phyloP scores from a whole-genome alignment of 148 eudicot species.

The Rhododendron griersonianum region DNA sequence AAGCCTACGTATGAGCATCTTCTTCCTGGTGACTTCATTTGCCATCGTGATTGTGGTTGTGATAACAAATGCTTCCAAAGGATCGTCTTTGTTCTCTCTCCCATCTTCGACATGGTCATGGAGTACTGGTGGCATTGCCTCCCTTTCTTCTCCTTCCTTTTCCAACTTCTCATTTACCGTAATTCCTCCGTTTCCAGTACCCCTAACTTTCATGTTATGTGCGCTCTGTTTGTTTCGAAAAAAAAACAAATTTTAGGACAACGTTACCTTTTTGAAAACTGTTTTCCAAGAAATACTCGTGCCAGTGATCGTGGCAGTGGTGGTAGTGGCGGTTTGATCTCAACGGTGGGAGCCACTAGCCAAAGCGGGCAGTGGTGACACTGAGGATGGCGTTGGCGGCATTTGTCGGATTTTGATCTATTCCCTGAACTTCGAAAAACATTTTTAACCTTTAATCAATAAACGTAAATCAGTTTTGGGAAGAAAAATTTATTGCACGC shows the following conservation, averaged over 20 bases:
- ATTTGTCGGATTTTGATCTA: no score
- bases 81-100: background rate
- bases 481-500: background rate
- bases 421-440: no score
- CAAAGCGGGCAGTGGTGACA: no score
- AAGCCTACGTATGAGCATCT: background rate
- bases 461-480: background rate
- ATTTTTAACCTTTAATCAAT: background rate
- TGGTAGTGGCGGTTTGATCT: no score
- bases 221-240: background rate
- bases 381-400: no score
- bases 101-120: background rate
- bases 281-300: background rate
- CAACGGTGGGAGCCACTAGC: no score
- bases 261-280: background rate
- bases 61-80: slow-evolving; percentile 5
- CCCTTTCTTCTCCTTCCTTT: background rate
- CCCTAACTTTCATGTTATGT: background rate
- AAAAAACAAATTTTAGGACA: background rate
- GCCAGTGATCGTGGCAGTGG: no score
- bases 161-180: background rate
- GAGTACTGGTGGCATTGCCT: background rate
- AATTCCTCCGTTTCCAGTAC: background rate
- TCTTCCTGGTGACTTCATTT: background rate
- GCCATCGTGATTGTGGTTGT: background rate